Percentiles rank a stretch among this genome's conserved stretches.
phyloP scores from a whole-genome alignment of 2,329 filamentous ascomycete species.

The Diaporthe batatas region DNA sequence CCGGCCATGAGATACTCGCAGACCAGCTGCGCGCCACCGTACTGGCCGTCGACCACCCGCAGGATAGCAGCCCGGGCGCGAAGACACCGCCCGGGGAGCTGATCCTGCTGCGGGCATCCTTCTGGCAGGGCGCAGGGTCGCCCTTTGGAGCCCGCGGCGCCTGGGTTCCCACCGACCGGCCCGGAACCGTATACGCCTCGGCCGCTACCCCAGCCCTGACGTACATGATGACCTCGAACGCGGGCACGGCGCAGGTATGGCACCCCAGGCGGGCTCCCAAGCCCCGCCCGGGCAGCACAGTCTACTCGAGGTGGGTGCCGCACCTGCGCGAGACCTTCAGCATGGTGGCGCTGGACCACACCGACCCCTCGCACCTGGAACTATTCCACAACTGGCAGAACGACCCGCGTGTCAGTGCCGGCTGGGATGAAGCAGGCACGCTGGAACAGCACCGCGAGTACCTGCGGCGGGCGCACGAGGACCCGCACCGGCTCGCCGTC shows the following conservation, averaged over 20 bases:
- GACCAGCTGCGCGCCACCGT: slow-evolving; percentile 55
- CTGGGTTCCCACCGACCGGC: slow-evolving; percentile 65
- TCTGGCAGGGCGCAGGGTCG: slow-evolving; percentile 79
- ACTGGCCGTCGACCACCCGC: slow-evolving; percentile 64
- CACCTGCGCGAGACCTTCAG: slow-evolving; percentile 82
- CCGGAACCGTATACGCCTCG: slow-evolving; percentile 53
- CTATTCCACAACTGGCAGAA: slow-evolving; percentile 88
- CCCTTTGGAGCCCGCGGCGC: slow-evolving; percentile 74
- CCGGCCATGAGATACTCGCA: slow-evolving; percentile 42
- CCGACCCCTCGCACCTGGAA: slow-evolving; percentile 72
- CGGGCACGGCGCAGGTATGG: slow-evolving; percentile 56
- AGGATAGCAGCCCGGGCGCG: slow-evolving; percentile 46
- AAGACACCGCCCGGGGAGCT: slow-evolving; percentile 50
- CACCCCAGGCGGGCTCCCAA: slow-evolving; percentile 81
- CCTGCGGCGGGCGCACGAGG: slow-evolving; percentile 75
- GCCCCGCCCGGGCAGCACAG: slow-evolving; percentile 75
- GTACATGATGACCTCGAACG: slow-evolving; percentile 58
- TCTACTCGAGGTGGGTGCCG: slow-evolving; percentile 85
- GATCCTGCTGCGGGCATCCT: slow-evolving; percentile 66
- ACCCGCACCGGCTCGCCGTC: slow-evolving; percentile 79
- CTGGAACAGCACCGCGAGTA: slow-evolving; percentile 81
- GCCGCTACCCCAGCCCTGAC: slow-evolving; percentile 65
- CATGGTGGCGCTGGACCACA: slow-evolving; percentile 79
- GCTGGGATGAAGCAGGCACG: slow-evolving; percentile 85
- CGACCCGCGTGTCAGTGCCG: slow-evolving; percentile 82